Evolutionary conservation across 495 filamentous ascomycete genomes (phyloP).

Genomic region (Friedmanniomyces simplex): DNA sequence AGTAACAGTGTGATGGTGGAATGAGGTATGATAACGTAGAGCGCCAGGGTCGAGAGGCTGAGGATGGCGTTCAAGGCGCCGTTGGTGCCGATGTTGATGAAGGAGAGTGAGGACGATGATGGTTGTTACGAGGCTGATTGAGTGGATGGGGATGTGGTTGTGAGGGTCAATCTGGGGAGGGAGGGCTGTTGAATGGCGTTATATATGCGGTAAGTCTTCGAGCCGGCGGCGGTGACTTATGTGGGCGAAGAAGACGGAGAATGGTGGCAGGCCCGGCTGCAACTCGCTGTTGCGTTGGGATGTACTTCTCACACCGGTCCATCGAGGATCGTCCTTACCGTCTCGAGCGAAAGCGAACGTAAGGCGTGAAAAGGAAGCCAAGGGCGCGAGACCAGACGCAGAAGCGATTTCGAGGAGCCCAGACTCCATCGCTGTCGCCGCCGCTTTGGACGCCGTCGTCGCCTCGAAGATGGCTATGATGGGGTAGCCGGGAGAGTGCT

Average conservation of each 20-base stretch:
- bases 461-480: conserved; percentile 12
- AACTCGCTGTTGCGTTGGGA: too few species aligned
- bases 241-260: conserved; percentile 12
- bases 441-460: conserved; percentile 4
- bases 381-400: background rate
- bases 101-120: background rate
- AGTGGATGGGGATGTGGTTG: conserved; percentile 2
- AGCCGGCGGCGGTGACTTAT: background rate
- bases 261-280: background rate
- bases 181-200: too few species aligned
- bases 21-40: background rate
- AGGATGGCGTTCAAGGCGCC: background rate
- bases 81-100: conserved; percentile 2
- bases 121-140: background rate
- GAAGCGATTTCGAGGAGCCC: conserved; percentile 4
- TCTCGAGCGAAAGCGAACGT: conserved; percentile 14
- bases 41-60: background rate
- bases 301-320: too few species aligned
- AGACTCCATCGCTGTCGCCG: conserved; percentile 2
- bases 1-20: background rate
- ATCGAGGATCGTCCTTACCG: background rate
- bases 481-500: background rate
- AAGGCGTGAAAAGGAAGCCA: conserved; percentile 10
- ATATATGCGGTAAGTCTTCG: background rate
- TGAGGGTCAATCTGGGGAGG: conserved; percentile 11